Base-by-base conservation (phyloP, 1,139 yeast species). In the Taphrina pruni region DNA sequence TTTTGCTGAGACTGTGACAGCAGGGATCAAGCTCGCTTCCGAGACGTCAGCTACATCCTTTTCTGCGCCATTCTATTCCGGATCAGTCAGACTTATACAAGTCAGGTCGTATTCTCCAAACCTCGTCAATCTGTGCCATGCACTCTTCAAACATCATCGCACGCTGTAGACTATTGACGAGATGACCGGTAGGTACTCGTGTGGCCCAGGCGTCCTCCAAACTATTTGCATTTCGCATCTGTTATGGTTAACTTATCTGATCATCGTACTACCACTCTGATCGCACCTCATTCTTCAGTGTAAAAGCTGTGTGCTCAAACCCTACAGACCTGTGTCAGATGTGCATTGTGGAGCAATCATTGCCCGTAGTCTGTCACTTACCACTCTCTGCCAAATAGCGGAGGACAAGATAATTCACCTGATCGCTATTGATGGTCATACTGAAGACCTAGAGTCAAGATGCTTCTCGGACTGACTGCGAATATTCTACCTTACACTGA, bases 331-430 rank as follows among this genome's bases (percentile, higher is more conserved):
- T 14, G n/a, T 45, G 43, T 50, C 38, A 38, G 55, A 12, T 26
- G 17, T 20, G 35, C 20, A n/a, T 17, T 17, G 17, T 41, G n/a
- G 17, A 17, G 35, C 12, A 48, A 26, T 17, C 46, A 21, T 11
- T 35, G 54, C n/a, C 8, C 8, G 8, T n/a, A n/a, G 9, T 6
- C 14, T 39, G 5, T 7, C 21, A 72, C 76, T 76, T 78, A 62
- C 97, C 97, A 7, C 90, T 84, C 77, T 94, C 99, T 77, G 91
- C 97, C 57, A 93, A 83, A 77, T 94, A 94, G 73, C 98, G 81
- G 97, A 97, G 94, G 71, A 94, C 86, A 76, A 94, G 83, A 77
- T 94, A 93, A 81, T 94, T 94, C 71, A 94, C 84, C 79, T 93
- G 97, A 71, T 85, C 87, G 72, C 96, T 88, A 20, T 50, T 51